Evolutionary conservation across 176 grass and related monocot species (phyloP).

Genomic region (Oryza meyeriana): DNA sequence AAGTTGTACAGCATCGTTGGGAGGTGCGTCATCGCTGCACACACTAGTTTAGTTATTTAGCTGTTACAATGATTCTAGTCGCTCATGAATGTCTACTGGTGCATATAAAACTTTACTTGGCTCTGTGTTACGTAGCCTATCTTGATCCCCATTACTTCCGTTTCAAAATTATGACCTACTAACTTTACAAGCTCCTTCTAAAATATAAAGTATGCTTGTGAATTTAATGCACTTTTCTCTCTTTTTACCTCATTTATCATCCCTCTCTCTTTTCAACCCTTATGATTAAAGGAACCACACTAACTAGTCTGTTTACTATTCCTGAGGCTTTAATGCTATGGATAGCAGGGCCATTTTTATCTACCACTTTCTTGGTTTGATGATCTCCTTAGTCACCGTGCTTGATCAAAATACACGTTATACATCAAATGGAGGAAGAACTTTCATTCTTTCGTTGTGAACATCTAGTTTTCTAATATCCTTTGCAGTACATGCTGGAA

Average conservation of each 20-base stretch:
- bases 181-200: neutral
- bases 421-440: neutral
- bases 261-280: neutral
- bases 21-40: slow-evolving; percentile 55
- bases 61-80: slow-evolving; percentile 6
- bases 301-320: neutral
- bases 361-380: neutral
- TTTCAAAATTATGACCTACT: neutral
- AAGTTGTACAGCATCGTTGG: slow-evolving; percentile 60
- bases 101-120: neutral
- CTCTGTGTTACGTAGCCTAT: neutral
- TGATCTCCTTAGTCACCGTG: neutral
- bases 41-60: slow-evolving; percentile 1
- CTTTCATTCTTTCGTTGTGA: neutral
- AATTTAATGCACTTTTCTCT: neutral
- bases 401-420: neutral
- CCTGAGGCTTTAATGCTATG: neutral
- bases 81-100: neutral
- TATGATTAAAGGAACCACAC: neutral
- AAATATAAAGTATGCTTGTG: neutral
- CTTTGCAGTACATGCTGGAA: neutral
- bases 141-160: neutral
- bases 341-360: neutral
- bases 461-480: neutral
- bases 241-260: neutral